Percentiles rank a stretch among this genome's conserved stretches.
Evolutionary conservation across 768 basidiomycete genomes (phyloP).

Genomic region (Nidularia pulvinata): DNA sequence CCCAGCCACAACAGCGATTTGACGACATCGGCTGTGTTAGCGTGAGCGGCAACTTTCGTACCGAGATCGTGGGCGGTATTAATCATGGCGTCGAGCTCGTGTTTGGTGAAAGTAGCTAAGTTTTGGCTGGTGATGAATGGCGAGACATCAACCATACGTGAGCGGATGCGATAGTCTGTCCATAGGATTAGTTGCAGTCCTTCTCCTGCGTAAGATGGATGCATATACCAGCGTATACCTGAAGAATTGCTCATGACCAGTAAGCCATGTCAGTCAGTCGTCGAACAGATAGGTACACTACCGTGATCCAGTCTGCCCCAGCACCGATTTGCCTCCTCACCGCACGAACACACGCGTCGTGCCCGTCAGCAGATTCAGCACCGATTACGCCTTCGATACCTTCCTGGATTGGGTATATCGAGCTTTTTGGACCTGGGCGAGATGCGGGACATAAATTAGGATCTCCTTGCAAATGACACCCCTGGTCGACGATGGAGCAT

Average conservation of each 20-base stretch:
- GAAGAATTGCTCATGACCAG: background rate
- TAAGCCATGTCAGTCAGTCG: background rate
- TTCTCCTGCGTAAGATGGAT: background rate
- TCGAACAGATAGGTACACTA: constrained; percentile 12
- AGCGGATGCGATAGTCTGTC: constrained; percentile 53
- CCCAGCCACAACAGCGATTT: constrained; percentile 31
- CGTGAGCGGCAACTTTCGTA: constrained; percentile 61
- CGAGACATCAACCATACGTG: constrained; percentile 41
- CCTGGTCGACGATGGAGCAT: background rate
- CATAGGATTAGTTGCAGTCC: too few species aligned
- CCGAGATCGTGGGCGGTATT: constrained; percentile 47
- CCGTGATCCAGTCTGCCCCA: constrained; percentile 72
- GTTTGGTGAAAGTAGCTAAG: constrained; percentile 39
- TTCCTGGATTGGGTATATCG: constrained; percentile 39
- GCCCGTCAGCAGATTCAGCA: constrained; percentile 58
- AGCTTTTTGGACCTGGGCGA: constrained; percentile 50
- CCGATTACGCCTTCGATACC: constrained; percentile 59
- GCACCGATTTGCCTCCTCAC: constrained; percentile 63
- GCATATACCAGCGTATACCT: constrained; percentile 53
- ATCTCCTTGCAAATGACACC: background rate
- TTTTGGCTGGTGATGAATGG: constrained; percentile 24
- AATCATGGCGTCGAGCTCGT: constrained; percentile 50
- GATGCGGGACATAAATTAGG: constrained; percentile 1
- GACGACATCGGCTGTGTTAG: constrained; percentile 28
- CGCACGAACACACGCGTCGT: constrained; percentile 50